Percentiles rank a stretch among this genome's conserved stretches.
Conservation (phyloP, 148 eudicot genomes). For the Rhododendron ovatum region DNA sequence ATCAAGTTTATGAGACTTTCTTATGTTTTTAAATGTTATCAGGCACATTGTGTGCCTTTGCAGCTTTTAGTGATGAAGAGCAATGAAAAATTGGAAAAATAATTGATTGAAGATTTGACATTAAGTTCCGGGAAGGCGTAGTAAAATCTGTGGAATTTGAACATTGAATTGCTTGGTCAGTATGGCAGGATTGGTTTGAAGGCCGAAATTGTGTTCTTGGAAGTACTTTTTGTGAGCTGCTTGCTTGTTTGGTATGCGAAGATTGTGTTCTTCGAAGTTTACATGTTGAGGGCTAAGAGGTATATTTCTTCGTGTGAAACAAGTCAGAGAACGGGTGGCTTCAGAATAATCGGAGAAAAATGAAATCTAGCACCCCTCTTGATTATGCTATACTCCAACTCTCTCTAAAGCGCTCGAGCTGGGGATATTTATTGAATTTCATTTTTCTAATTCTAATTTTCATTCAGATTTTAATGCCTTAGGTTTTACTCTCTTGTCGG, state of each 20-base stretch:
- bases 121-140: background rate
- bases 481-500: conserved; percentile 13
- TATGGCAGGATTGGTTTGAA: too few relatives aligned
- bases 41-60: too few relatives aligned
- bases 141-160: background rate
- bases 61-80: too few relatives aligned
- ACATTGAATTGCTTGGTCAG: background rate
- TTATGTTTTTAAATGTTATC: too few relatives aligned
- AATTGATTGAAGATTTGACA: background rate
- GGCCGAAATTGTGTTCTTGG: too few relatives aligned
- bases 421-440: conserved; percentile 8
- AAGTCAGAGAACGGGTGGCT: background rate
- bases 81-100: background rate
- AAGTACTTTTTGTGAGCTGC: too few relatives aligned
- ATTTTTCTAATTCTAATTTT: background rate
- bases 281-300: background rate
- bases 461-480: background rate
- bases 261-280: too few relatives aligned
- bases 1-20: too few relatives aligned
- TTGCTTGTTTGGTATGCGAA: too few relatives aligned
- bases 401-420: conserved; percentile 76
- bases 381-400: too few relatives aligned
- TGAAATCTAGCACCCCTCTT: too few relatives aligned
- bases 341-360: conserved; percentile 12
- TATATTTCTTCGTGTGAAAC: background rate